phyloP scores from a whole-genome alignment of 805 yeast species.

The Babjeviella inositovora region DNA sequence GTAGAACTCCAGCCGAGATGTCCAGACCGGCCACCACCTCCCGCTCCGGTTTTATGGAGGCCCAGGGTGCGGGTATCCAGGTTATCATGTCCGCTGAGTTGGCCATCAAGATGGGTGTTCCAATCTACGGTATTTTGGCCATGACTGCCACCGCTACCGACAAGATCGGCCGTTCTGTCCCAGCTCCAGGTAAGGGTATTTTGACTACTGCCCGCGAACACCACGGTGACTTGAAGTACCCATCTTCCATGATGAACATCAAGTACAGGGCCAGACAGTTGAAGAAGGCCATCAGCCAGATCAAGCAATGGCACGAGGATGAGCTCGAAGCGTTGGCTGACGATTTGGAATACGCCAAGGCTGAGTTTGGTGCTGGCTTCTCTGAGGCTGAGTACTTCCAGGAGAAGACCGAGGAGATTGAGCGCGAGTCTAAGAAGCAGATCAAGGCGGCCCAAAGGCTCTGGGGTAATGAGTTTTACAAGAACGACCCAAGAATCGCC shows the following conservation, averaged over 20 bases:
- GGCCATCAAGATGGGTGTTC: constrained; percentile 97
- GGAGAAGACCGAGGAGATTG: constrained; percentile 80
- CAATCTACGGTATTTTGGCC: constrained; percentile 91
- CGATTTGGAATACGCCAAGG: constrained; percentile 24
- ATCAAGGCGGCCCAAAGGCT: constrained; percentile 76
- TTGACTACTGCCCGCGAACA: constrained; percentile 95
- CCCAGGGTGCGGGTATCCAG: constrained; percentile 99
- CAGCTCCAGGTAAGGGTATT: constrained; percentile 99
- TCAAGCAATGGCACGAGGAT: constrained; percentile 70
- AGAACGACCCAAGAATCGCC: constrained; percentile 83
- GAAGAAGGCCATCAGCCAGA: constrained; percentile 59
- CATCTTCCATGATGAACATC: constrained; percentile 71
- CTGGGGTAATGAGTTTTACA: constrained; percentile 94
- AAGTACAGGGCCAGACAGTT: constrained; percentile 91
- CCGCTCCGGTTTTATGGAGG: constrained; percentile 97
- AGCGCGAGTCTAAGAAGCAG: constrained; percentile 75
- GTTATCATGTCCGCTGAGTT: constrained; percentile 89
- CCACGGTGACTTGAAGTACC: constrained; percentile 65
- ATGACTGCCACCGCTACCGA: constrained; percentile 95
- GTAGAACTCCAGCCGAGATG: constrained; percentile 97
- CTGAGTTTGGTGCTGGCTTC: constrained; percentile 32
- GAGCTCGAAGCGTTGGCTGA: constrained; percentile 70
- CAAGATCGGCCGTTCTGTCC: constrained; percentile 97
- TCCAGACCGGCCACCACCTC: constrained; percentile 96
- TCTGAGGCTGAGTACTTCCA: constrained; percentile 33